Evolutionary conservation across 1,284 basidiomycete species (phyloP), one percentile per base, ranked within the genome.

Genomic region (Cutaneotrichosporon cyanovorans): DNA sequence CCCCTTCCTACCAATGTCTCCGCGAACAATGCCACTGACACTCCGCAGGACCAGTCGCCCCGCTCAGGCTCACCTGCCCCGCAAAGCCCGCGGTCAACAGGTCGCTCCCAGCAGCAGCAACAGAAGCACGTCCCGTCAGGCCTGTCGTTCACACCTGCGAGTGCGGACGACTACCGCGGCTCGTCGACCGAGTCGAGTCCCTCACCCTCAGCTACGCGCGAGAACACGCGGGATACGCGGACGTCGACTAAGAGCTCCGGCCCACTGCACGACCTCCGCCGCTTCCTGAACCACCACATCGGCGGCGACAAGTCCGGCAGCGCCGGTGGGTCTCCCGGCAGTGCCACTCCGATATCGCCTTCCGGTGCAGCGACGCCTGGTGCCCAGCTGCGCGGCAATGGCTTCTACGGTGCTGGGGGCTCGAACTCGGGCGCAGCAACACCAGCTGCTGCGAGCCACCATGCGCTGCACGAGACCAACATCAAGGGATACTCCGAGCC

Each of bases 231-330:
- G 37, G 63, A 65, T 37, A 36, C 64, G 8, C 7, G 25, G 12
- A 28, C 7, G 8, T 28, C 25, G 25, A 71, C 70, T 50, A 64
- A 74, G 35, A 73, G 74, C 54, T 47, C 59, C 12, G 75, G 86
- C 0, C 84, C 87, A 4, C 77, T 95, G 41, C 82, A 87, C 71
- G 90, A 93, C 69, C 80, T 95, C 59, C 88, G 88, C 64, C 84
- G 89, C 25, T 92, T 93, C 75, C 78, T 93, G 52, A 87, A 91
- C 72, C 81, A 87, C 70, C 87, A 90, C 71, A 83, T 90, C 44
- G 81, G 81, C 50, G 40, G 54, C 19, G 23, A 49, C 12, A 50
- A 46, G 42, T 21, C 34, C 23, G 36, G 12, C 36, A 44, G 4
- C 19, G 23, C 22, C 35, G 21, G 21, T 23, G 44, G 38, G 37